phyloP scores from a whole-genome alignment of 2,329 filamentous ascomycete genomes.

The Fusarium sp. region DNA sequence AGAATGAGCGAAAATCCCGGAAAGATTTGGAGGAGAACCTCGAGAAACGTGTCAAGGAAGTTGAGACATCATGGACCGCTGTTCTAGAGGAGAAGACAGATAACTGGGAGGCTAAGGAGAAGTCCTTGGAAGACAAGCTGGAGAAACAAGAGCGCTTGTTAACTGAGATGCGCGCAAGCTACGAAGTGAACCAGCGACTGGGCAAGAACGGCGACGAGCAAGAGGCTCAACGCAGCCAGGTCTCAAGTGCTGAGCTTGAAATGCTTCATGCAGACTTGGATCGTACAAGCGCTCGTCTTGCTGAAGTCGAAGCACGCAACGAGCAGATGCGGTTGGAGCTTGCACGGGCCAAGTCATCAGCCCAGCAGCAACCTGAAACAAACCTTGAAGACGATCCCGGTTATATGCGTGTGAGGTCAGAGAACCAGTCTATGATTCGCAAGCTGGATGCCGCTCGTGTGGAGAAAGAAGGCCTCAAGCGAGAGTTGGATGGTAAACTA shows the following conservation, averaged over 20 bases:
- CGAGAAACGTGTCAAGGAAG: conserved; percentile 85
- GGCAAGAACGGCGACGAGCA: conserved; percentile 76
- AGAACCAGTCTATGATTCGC: conserved; percentile 91
- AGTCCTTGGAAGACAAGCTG: conserved; percentile 89
- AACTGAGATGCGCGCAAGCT: conserved; percentile 95
- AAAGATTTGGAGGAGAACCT: conserved; percentile 81
- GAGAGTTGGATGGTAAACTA: conserved; percentile 79
- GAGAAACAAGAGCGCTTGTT: conserved; percentile 93
- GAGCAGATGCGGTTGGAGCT: conserved; percentile 92
- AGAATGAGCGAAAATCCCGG: conserved; percentile 78
- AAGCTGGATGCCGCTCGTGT: conserved; percentile 87
- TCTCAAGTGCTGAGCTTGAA: conserved; percentile 90
- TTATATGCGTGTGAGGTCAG: conserved; percentile 88
- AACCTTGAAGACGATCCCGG: conserved; percentile 88
- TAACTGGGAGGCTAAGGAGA: conserved; percentile 96
- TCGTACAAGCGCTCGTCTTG: conserved; percentile 85
- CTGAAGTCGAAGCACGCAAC: conserved; percentile 92
- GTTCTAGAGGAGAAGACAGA: conserved; percentile 93
- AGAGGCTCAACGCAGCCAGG: conserved; percentile 69
- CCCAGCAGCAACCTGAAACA: conserved; percentile 69
- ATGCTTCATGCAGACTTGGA: conserved; percentile 94
- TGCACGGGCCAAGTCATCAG: conserved; percentile 82
- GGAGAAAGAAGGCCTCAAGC: conserved; percentile 84
- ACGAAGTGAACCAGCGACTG: conserved; percentile 93
- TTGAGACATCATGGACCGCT: conserved; percentile 89